Percentiles rank a stretch among this genome's conserved stretches.
These are phyloP conservation scores for Henckelia pumila DNA, from an alignment of 257 asterid genomes.

Conservation along the genomic window DNA sequence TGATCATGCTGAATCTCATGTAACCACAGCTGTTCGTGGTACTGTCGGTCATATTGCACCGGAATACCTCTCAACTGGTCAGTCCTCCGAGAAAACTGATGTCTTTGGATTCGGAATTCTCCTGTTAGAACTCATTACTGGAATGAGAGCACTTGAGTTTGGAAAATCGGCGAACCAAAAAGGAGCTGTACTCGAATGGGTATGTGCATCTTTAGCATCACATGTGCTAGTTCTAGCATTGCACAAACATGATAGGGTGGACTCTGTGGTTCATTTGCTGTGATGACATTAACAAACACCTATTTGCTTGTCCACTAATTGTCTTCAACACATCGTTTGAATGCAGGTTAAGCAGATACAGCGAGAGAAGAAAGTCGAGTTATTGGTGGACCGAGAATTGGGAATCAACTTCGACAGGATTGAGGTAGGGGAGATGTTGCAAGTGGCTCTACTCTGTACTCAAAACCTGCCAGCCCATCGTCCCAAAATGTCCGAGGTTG, in stretches of 20 bases:
- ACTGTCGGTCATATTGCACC: slow-evolving; percentile 98
- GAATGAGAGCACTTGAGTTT: slow-evolving; percentile 86
- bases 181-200: slow-evolving; percentile 95
- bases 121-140: slow-evolving; percentile 83
- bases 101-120: slow-evolving; percentile 97
- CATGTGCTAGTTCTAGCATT: background rate
- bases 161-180: slow-evolving; percentile 80
- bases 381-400: slow-evolving; percentile 64
- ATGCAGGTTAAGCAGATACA: slow-evolving; percentile 72
- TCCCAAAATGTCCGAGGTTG: slow-evolving; percentile 92
- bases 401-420: slow-evolving; percentile 63
- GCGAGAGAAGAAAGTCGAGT: slow-evolving; percentile 66
- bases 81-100: slow-evolving; percentile 93
- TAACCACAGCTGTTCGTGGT: slow-evolving; percentile 96
- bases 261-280: background rate
- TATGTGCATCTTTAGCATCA: slow-evolving; percentile 21
- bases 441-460: slow-evolving; percentile 93
- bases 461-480: slow-evolving; percentile 76
- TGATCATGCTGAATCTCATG: slow-evolving; percentile 93
- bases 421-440: slow-evolving; percentile 90
- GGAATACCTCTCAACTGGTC: slow-evolving; percentile 93
- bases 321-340: background rate
- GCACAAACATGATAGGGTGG: background rate
- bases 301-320: background rate
- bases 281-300: no score